phyloP scores from a whole-genome alignment of 2,329 filamentous ascomycete genomes.

The Apiospora rasikravindrae region DNA sequence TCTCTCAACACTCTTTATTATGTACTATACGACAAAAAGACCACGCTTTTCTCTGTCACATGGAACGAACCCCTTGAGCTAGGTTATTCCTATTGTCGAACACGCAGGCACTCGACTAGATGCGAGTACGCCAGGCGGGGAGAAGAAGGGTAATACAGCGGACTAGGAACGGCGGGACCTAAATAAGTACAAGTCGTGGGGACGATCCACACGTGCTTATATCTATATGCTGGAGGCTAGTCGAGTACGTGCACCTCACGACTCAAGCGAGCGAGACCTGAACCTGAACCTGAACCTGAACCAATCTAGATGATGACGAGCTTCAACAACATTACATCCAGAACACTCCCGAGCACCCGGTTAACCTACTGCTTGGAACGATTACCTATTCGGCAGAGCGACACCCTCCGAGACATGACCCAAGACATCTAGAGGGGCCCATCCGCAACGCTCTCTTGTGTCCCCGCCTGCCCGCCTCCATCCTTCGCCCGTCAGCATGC shows the following conservation, averaged over 20 bases:
- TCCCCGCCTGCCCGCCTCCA: not conserved
- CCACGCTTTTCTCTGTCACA: not conserved
- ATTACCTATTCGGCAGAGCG: not conserved
- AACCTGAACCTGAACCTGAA: too few relatives aligned
- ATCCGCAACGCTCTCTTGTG: not conserved
- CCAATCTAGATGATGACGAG: not conserved
- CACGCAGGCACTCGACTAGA: not conserved
- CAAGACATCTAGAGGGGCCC: conserved; percentile 3
- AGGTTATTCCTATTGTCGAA: not conserved
- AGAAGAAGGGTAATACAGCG: not conserved
- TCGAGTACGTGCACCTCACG: not conserved
- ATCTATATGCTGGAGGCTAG: not conserved
- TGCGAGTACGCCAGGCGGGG: not conserved
- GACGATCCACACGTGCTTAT: not conserved
- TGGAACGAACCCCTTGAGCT: too few relatives aligned
- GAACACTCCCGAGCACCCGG: not conserved
- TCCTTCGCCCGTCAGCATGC: not conserved
- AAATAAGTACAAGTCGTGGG: not conserved
- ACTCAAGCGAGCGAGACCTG: not conserved
- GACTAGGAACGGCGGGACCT: not conserved
- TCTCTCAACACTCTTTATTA: not conserved
- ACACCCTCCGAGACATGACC: not conserved
- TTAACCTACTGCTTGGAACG: not conserved
- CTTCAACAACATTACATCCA: not conserved
- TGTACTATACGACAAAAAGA: not conserved